Evolutionary conservation across 164 flowering plant species (phyloP).

Genomic region (Cinnamomum micranthum): DNA sequence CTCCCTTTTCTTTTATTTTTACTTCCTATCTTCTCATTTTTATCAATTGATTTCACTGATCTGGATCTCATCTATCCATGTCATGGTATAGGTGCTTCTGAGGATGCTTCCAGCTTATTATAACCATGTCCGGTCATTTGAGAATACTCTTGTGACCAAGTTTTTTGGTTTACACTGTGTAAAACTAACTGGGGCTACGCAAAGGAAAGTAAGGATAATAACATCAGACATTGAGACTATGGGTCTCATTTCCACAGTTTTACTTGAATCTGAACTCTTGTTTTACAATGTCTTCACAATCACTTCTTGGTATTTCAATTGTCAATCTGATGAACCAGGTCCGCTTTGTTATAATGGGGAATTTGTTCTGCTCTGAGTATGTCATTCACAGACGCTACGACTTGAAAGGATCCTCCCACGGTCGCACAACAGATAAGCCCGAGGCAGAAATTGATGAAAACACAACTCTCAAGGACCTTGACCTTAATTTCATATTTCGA

Average conservation of each 20-base stretch:
- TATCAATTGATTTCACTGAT: neutral
- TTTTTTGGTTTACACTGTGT: constrained; percentile 92
- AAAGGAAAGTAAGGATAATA: constrained; percentile 58
- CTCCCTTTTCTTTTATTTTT: neutral
- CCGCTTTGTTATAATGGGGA: constrained; percentile 65
- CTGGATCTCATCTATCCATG: neutral
- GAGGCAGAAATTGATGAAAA: constrained; percentile 47
- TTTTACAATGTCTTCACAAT: neutral
- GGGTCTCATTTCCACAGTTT: neutral
- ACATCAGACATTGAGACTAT: neutral
- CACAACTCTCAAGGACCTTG: constrained; percentile 69
- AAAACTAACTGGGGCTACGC: constrained; percentile 64
- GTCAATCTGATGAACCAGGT: constrained; percentile 34
- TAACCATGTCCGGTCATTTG: constrained; percentile 76
- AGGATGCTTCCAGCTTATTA: constrained; percentile 92
- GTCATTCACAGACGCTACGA: constrained; percentile 53
- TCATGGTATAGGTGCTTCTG: constrained; percentile 51
- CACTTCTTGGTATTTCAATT: neutral
- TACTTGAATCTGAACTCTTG: neutral
- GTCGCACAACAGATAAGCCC: constrained; percentile 51
- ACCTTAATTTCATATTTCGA: constrained; percentile 50
- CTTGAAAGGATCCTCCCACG: constrained; percentile 65
- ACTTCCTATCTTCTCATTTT: neutral
- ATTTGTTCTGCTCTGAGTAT: constrained; percentile 52
- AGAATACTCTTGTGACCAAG: constrained; percentile 78